Evolutionary conservation across 805 yeast genomes (phyloP).

Genomic region (Candida adriatica): DNA sequence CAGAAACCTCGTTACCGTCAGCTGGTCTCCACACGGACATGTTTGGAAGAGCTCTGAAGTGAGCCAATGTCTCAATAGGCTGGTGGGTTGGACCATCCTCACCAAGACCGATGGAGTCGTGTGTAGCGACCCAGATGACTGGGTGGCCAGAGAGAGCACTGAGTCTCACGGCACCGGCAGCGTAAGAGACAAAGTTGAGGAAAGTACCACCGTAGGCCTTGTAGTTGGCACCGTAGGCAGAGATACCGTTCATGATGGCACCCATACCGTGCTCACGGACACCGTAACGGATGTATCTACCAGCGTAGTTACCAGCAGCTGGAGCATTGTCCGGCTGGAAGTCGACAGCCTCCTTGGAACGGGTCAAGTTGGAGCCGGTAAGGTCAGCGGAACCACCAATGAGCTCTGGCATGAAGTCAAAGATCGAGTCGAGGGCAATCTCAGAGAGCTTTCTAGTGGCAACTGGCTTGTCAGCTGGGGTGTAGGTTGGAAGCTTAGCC

Average conservation of each 20-base stretch:
- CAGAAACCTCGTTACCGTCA: slow-evolving; percentile 84
- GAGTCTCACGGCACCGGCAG: slow-evolving; percentile 82
- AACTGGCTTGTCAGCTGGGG: slow-evolving; percentile 69
- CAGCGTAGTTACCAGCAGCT: slow-evolving; percentile 77
- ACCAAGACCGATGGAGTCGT: slow-evolving; percentile 86
- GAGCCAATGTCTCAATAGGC: slow-evolving; percentile 85
- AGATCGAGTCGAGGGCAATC: slow-evolving; percentile 58
- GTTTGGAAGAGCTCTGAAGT: slow-evolving; percentile 81
- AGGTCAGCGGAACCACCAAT: slow-evolving; percentile 98
- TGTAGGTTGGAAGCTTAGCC: slow-evolving; percentile 68
- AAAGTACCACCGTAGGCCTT: slow-evolving; percentile 95
- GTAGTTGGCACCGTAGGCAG: slow-evolving; percentile 82
- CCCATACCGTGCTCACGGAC: slow-evolving; percentile 99
- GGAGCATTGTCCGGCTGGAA: slow-evolving; percentile 84
- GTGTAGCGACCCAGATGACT: slow-evolving; percentile 82
- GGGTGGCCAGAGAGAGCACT: slow-evolving; percentile 81
- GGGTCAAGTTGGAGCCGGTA: slow-evolving; percentile 94
- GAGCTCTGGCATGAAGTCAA: slow-evolving; percentile 71
- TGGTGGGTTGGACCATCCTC: slow-evolving; percentile 94
- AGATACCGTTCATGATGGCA: slow-evolving; percentile 95
- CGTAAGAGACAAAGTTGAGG: slow-evolving; percentile 85
- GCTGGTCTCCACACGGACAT: slow-evolving; percentile 88
- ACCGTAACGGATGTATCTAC: slow-evolving; percentile 96
- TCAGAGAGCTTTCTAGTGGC: slow-evolving; percentile 96
- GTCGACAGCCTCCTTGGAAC: slow-evolving; percentile 76